Conservation (phyloP, 352 stramenopile species). For the Globisporangium takayamanum region DNA sequence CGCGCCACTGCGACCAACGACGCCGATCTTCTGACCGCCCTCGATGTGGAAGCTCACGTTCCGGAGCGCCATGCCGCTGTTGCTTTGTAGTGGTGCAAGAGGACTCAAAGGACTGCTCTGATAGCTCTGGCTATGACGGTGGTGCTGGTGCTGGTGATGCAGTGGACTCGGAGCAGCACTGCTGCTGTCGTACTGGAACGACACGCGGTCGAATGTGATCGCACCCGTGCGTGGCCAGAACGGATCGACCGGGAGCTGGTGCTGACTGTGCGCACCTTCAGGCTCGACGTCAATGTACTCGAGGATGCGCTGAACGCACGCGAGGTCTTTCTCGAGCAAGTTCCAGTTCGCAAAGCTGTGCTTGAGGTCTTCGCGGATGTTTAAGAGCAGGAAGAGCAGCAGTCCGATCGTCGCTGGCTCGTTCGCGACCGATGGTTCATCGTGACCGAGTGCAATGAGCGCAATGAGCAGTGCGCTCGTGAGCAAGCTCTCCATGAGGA, state of each 20-base stretch:
- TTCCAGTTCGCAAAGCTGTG: conserved; percentile 24
- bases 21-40: conserved; percentile 48
- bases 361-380: conserved; percentile 20
- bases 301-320: conserved; percentile 30
- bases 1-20: conserved; percentile 53
- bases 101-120: conserved; percentile 22
- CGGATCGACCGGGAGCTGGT: conserved; percentile 17
- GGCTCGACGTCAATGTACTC: conserved; percentile 25
- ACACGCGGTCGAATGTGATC: conserved; percentile 29
- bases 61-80: conserved; percentile 23
- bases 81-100: conserved; percentile 1
- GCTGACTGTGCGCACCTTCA: conserved; percentile 2
- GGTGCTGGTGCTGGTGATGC: neutral
- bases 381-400: conserved; percentile 40
- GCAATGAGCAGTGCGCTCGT: conserved; percentile 31
- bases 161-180: neutral
- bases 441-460: conserved; percentile 24
- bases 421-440: conserved; percentile 6
- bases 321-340: conserved; percentile 27
- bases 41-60: conserved; percentile 42
- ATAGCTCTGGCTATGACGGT: neutral
- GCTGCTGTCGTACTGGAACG: conserved; percentile 17
- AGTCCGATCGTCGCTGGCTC: conserved; percentile 23
- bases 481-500: conserved; percentile 28
- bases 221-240: conserved; percentile 21